Percentiles rank a stretch among this genome's conserved stretches.
Conservation (phyloP, 345 rosid species). For the Diplotaxis tenuifolia region DNA sequence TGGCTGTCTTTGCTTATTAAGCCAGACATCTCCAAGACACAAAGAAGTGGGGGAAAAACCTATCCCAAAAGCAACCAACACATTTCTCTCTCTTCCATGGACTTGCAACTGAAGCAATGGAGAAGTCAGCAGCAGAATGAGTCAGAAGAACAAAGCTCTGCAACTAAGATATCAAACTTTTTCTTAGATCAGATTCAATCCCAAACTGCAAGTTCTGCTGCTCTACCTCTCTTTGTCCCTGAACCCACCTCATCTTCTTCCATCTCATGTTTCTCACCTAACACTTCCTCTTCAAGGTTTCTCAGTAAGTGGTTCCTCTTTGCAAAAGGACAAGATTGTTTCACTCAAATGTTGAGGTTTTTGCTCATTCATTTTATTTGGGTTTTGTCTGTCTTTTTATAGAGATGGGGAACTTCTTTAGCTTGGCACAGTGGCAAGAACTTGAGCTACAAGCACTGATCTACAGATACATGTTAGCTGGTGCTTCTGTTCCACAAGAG, state of each 20-base stretch:
- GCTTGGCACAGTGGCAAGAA: slow-evolving; percentile 83
- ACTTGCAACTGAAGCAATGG: slow-evolving; percentile 93
- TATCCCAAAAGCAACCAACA: slow-evolving; percentile 40
- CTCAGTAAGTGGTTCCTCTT: slow-evolving; percentile 45
- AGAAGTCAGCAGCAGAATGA: slow-evolving; percentile 52
- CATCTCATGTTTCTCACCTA: slow-evolving; percentile 49
- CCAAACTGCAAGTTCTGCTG: slow-evolving; percentile 45
- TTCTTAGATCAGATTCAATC: slow-evolving; percentile 46
- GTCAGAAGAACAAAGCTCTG: slow-evolving; percentile 58
- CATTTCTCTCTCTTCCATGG: slow-evolving; percentile 48
- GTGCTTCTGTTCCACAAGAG: slow-evolving; percentile 66
- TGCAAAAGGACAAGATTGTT: not conserved
- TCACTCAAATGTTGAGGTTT: not conserved
- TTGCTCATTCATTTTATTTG: not conserved
- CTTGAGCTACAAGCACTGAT: slow-evolving; percentile 89
- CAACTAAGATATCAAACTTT: slow-evolving; percentile 71
- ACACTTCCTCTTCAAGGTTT: slow-evolving; percentile 42
- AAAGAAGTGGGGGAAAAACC: slow-evolving; percentile 21
- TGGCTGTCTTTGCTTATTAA: slow-evolving; percentile 34
- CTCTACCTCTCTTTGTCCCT: slow-evolving; percentile 64
- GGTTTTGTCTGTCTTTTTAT: not conserved
- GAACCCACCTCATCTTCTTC: slow-evolving; percentile 46
- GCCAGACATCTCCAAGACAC: slow-evolving; percentile 25
- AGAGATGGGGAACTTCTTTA: slow-evolving; percentile 78
- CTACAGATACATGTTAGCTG: slow-evolving; percentile 73